Conservation (phyloP, 805 yeast species). For the Nakazawaea pomicola region DNA sequence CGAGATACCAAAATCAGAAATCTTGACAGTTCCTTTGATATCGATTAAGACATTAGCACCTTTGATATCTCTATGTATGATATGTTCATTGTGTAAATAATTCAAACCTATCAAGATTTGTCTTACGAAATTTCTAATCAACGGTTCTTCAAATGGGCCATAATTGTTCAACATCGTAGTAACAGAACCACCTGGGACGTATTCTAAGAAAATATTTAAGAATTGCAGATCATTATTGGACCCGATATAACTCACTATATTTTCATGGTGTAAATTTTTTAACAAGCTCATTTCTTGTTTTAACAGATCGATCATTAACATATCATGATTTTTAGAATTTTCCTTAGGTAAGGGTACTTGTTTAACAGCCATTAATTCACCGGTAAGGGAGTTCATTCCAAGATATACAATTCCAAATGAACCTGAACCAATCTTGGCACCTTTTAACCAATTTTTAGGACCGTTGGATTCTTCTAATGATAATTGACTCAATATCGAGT, state of each 20-base stretch:
- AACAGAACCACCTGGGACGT: conserved; percentile 44
- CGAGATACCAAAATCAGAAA: conserved; percentile 65
- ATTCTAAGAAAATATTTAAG: conserved; percentile 68
- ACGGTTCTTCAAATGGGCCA: conserved; percentile 59
- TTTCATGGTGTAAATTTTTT: conserved; percentile 79
- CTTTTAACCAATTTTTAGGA: conserved; percentile 86
- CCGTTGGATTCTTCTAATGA: conserved; percentile 41
- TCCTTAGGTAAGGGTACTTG: conserved; percentile 68
- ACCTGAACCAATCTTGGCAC: conserved; percentile 91
- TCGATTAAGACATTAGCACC: conserved; percentile 61
- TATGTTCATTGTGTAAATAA: conserved; percentile 51
- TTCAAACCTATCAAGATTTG: conserved; percentile 53
- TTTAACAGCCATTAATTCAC: conserved; percentile 96
- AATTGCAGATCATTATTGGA: conserved; percentile 68
- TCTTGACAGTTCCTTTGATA: conserved; percentile 56
- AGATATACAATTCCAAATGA: conserved; percentile 90
- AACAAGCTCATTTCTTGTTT: conserved; percentile 77
- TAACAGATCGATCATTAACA: conserved; percentile 66
- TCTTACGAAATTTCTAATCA: conserved; percentile 46
- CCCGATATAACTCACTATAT: conserved; percentile 89
- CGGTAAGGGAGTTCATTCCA: conserved; percentile 88
- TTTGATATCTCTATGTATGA: conserved; percentile 60
- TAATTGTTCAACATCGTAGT: conserved; percentile 51
- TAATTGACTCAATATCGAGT: conserved; percentile 25
- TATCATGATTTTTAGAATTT: conserved; percentile 25